Conservation (phyloP, 495 filamentous ascomycete species). For the Alectoria sarmentosa region DNA sequence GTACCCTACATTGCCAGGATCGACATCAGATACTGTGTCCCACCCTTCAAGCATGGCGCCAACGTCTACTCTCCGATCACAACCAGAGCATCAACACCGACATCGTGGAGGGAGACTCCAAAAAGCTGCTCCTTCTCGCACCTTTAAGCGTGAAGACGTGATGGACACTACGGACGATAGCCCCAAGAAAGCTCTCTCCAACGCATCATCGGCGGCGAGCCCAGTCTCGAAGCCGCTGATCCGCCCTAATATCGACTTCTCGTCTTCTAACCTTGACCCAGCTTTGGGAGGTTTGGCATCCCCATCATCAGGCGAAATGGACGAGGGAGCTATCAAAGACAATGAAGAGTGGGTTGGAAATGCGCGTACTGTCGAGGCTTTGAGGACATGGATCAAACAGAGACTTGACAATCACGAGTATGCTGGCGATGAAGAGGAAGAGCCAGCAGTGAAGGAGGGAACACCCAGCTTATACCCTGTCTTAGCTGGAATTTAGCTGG, state of each 20-base stretch:
- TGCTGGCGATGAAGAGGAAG: slow-evolving; percentile 27
- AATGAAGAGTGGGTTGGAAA: slow-evolving; percentile 80
- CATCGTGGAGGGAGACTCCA: slow-evolving; percentile 85
- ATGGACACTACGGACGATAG: slow-evolving; percentile 54
- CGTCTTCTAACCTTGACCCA: slow-evolving; percentile 49
- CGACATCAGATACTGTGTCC: slow-evolving; percentile 47
- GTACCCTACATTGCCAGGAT: slow-evolving; percentile 80
- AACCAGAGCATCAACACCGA: slow-evolving; percentile 71
- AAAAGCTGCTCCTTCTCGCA: slow-evolving; percentile 46
- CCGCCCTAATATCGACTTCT: slow-evolving; percentile 32
- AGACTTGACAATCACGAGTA: slow-evolving; percentile 55
- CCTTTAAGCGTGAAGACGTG: slow-evolving; percentile 34
- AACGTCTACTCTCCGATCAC: slow-evolving; percentile 70
- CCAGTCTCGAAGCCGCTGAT: slow-evolving; percentile 39
- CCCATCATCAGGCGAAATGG: slow-evolving; percentile 36
- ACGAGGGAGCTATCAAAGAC: slow-evolving; percentile 40
- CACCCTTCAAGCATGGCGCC: slow-evolving; percentile 57
- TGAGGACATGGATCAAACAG: slow-evolving; percentile 60
- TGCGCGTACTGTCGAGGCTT: slow-evolving; percentile 68
- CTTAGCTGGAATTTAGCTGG: background rate
- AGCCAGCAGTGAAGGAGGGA: slow-evolving; percentile 10
- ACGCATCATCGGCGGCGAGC: slow-evolving; percentile 35
- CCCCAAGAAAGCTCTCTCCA: slow-evolving; percentile 34
- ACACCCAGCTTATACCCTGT: slow-evolving; percentile 20
- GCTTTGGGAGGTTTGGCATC: slow-evolving; percentile 37